Conservation (phyloP, 768 basidiomycete genomes). For the Mycena maculata region DNA sequence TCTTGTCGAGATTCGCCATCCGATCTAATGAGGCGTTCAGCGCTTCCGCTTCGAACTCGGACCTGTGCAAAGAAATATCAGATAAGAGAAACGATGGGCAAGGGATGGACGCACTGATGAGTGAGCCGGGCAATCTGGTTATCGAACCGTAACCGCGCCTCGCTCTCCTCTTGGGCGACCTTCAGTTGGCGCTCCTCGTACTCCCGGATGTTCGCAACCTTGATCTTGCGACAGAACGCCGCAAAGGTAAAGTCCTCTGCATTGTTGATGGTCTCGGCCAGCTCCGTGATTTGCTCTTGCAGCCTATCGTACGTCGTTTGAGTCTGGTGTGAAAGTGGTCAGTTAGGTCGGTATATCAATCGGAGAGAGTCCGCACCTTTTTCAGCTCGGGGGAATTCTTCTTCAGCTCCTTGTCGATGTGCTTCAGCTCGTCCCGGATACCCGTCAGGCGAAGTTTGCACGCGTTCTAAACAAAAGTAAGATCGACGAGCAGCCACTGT, state of each 20-base stretch:
- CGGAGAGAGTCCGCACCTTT: constrained; percentile 58
- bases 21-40: constrained; percentile 74
- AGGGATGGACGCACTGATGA: constrained; percentile 73
- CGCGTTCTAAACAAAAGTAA: constrained; percentile 64
- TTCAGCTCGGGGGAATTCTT: constrained; percentile 75
- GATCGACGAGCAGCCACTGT: constrained; percentile 3
- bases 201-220: constrained; percentile 85
- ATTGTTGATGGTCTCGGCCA: constrained; percentile 70
- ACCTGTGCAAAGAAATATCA: constrained; percentile 59
- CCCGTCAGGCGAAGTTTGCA: constrained; percentile 81
- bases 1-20: constrained; percentile 62
- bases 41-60: constrained; percentile 85
- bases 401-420: constrained; percentile 78
- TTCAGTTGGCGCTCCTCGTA: constrained; percentile 94
- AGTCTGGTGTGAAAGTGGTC: constrained; percentile 52
- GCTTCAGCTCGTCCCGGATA: constrained; percentile 86
- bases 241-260: constrained; percentile 87
- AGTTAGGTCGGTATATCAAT: not conserved
- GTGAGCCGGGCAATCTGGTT: constrained; percentile 87
- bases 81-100: not conserved
- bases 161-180: constrained; percentile 88
- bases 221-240: constrained; percentile 83
- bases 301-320: constrained; percentile 64
- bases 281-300: constrained; percentile 62
- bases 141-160: constrained; percentile 83